A percentile compares a stretch with the other conserved stretches of the same genome.
phyloP scores from a whole-genome alignment of 2,329 filamentous ascomycete genomes.

The Penicillium digitatum region DNA sequence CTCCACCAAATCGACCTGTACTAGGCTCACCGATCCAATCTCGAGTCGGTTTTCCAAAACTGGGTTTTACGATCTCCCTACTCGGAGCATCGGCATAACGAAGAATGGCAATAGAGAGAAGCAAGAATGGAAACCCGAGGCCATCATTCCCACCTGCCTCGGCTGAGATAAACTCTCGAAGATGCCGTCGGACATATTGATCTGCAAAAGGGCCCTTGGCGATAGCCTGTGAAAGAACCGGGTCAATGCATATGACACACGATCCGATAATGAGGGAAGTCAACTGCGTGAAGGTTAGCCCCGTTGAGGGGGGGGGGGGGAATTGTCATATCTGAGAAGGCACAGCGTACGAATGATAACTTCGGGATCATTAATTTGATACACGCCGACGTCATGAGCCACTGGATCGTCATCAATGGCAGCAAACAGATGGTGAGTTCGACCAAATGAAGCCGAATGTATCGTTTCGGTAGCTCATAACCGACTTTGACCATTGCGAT shows the following conservation, averaged over 20 bases:
- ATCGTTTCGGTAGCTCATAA: constrained; percentile 58
- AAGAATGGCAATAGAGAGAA: constrained; percentile 56
- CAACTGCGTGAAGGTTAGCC: constrained; percentile 32
- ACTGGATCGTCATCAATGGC: constrained; percentile 61
- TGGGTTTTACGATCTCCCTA: constrained; percentile 17
- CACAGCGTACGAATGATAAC: constrained; percentile 42
- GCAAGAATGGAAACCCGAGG: constrained; percentile 59
- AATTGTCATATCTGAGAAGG: background rate
- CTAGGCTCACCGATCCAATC: constrained; percentile 34
- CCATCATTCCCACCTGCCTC: constrained; percentile 62
- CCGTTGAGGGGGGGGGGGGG: too few relatives aligned
- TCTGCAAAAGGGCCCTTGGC: constrained; percentile 62
- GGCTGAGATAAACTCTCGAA: constrained; percentile 60
- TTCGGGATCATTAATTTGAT: constrained; percentile 55
- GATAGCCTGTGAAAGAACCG: constrained; percentile 59
- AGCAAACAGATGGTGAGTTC: constrained; percentile 55
- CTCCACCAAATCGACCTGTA: constrained; percentile 52
- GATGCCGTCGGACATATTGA: constrained; percentile 55
- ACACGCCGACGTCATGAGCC: constrained; percentile 56
- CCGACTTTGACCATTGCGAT: constrained; percentile 62
- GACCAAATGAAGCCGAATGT: constrained; percentile 49
- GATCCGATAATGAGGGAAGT: constrained; percentile 57
- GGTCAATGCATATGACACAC: constrained; percentile 60
- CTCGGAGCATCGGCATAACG: constrained; percentile 47
- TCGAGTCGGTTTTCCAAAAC: constrained; percentile 20